Base-by-base conservation (phyloP, 78 protist genomes). In the Guillardia theta region DNA sequence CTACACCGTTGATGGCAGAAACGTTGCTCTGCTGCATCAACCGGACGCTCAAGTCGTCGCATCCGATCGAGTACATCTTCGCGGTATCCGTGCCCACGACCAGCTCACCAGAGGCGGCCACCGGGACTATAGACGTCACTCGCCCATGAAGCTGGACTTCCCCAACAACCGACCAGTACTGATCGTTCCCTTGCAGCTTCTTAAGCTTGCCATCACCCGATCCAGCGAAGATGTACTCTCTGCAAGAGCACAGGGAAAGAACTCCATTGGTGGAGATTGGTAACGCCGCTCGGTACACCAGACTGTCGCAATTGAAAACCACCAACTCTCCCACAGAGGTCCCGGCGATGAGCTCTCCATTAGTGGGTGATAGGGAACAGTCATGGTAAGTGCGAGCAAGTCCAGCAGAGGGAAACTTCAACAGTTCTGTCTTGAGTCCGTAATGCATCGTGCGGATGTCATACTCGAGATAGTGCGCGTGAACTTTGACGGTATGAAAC, bases 381-480 rank as follows among this genome's bases (percentile, higher is more conserved):
- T 45, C 93, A 64, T 88, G 6, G 37, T 88, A 88, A 21, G 33
- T 27, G 1, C 93, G 93, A 12, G n/a, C 8, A 33, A 88, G 62
- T 36, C 93, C 93, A 19, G 93, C 93, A 18, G 93, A 21, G 39
- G 93, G 93, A 64, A 88, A 88, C 39, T 27, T 8, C n/a, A 88
- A 9, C 46, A 15, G 37, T 19, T 48, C 64, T 41, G 62, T 22
- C 41, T 88, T 88, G 48, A 48, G 64, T 24, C 5, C 53, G n/a
- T 45, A 45, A n/a, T 18, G 5, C 92, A 88, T 88, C 0, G 46
- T 88, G 1, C 64, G 54, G 44, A 88, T 27, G 62, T 88, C 93
- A 64, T 88, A 88, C 93, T 88, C 93, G 47, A 88, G 93, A 45
- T 33, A 48, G 64, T 88, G 93, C 6, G 64, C 93, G 21, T 48